phyloP scores from a whole-genome alignment of 2,329 filamentous ascomycete species.

The Ceratocystis albifundus region DNA sequence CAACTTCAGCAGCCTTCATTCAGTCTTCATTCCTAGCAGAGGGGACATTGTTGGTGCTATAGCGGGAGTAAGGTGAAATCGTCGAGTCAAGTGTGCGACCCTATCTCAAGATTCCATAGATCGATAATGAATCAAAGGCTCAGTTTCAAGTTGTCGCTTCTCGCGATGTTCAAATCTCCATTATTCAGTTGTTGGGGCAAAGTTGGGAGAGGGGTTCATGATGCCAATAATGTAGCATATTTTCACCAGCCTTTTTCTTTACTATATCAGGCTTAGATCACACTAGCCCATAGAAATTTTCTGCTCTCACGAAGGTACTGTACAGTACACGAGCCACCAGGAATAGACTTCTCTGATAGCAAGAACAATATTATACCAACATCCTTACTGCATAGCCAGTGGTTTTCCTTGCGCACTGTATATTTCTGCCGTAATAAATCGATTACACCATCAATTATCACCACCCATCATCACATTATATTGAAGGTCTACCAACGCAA shows the following conservation, averaged over 20 bases:
- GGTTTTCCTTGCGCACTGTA: neutral
- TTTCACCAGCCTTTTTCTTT: neutral
- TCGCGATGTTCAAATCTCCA: neutral
- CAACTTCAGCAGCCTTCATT: neutral
- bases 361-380: neutral
- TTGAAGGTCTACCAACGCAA: neutral
- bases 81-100: neutral
- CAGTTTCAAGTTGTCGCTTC: neutral
- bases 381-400: neutral
- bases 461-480: neutral
- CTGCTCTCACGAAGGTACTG: neutral
- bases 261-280: neutral
- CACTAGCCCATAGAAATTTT: neutral
- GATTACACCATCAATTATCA: no score
- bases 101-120: neutral
- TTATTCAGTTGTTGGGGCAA: no score
- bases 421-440: no score
- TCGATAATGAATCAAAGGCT: neutral
- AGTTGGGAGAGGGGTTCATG: neutral
- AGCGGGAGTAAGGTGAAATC: neutral
- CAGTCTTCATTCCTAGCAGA: neutral
- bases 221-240: neutral
- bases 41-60: neutral
- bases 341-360: neutral
- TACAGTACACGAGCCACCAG: constrained; percentile 5